These are phyloP conservation scores for Glonium stellatum DNA, from an alignment of 495 filamentous ascomycete genomes.

Conservation along the genomic window DNA sequence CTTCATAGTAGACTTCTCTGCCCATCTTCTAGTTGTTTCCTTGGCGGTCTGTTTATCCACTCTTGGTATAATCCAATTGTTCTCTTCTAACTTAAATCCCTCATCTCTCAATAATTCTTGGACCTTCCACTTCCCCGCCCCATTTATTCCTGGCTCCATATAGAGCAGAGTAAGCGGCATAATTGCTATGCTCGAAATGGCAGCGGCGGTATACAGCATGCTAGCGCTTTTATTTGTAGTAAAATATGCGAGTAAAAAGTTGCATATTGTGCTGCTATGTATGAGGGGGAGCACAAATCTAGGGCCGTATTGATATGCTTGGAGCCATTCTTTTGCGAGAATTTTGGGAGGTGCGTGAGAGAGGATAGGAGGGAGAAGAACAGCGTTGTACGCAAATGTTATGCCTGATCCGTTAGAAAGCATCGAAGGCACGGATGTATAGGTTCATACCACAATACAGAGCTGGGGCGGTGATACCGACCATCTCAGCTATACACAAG, in stretches of 20 bases:
- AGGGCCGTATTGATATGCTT: constrained; percentile 29
- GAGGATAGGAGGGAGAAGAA: constrained; percentile 20
- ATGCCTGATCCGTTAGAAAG: constrained; percentile 5
- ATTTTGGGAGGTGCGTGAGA: constrained; percentile 23
- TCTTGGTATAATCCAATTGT: constrained; percentile 15
- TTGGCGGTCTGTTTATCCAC: constrained; percentile 22
- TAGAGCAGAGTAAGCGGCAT: constrained; percentile 31
- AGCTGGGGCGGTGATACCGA: constrained; percentile 16
- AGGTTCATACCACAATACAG: constrained; percentile 14
- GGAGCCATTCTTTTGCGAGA: constrained; percentile 33
- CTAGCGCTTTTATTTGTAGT: background rate
- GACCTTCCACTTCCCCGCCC: constrained; percentile 33
- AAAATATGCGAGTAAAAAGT: constrained; percentile 21
- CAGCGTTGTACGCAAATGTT: constrained; percentile 18
- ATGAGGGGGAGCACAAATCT: constrained; percentile 32
- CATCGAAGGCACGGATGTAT: background rate
- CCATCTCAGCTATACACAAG: too few species aligned
- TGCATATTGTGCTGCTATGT: constrained; percentile 23
- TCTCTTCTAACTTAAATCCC: constrained; percentile 25
- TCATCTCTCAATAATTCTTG: constrained; percentile 31
- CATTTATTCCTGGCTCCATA: constrained; percentile 32
- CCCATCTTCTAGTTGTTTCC: constrained; percentile 19
- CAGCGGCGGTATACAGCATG: constrained; percentile 15
- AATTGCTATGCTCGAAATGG: constrained; percentile 24
- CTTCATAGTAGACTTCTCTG: constrained; percentile 25